Evolutionary conservation across 345 rosid species (phyloP), one percentile per base, ranked within the genome.

Genomic region (Zanthoxylum bungeanum): DNA sequence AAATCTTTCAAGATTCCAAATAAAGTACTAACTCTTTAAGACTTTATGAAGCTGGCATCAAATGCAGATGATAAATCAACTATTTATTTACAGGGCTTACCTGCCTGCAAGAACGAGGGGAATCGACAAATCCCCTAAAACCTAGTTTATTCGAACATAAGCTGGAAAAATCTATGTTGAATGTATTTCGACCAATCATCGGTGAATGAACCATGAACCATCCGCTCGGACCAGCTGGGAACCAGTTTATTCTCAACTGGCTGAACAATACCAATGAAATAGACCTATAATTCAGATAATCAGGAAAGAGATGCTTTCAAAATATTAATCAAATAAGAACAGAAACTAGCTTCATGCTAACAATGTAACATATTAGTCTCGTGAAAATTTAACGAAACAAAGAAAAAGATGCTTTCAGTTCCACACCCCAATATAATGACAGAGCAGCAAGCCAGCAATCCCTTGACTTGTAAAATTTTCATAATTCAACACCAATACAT

Each of bases 61-160:
- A 68, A 19, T 24, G 63, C 36, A 27, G 40, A 1, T 16, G 52
- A 17, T 14, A 56, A 52, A 22, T 17, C 22, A 46, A 30, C 8
- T 72, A 77, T 82, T n/a, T n/a, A n/a, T n/a, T 75, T 72, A 77
- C 82, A 66, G 27, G 66, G 53, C 57, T 40, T 71, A 51, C n/a
- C n/a, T n/a, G n/a, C 70, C 78, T 36, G 72, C 63, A 65, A 39
- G 19, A 37, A 68, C 22, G 30, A n/a, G 25, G 36, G 44, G 19
- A 24, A n/a, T n/a, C n/a, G n/a, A 49, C 7, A 42, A 61, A 58
- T 17, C 50, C n/a, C n/a, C 16, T n/a, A 67, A 17, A 56, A 60
- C 34, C 76, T 65, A 60, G 17, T 37, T 44, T 12, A 71, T 50
- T 47, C 44, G 50, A 66, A 72, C 59, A 49, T n/a, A 34, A 72